phyloP scores from a whole-genome alignment of 352 stramenopile genomes.

The Globisporangium takayamanum region DNA sequence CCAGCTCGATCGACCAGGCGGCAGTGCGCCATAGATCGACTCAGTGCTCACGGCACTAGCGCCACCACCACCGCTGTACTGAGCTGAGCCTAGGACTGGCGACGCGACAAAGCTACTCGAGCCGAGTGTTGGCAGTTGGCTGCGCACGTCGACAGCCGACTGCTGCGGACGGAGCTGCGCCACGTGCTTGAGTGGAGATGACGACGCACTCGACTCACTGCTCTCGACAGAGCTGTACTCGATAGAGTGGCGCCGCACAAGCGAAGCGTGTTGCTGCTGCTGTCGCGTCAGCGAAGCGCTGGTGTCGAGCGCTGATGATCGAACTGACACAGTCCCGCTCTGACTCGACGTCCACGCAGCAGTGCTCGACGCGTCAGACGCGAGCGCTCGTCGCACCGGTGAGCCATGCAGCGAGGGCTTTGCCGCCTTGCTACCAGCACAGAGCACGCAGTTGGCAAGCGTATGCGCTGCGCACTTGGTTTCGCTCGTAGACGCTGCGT shows the following conservation, averaged over 20 bases:
- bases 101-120: not conserved
- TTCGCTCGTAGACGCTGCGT: not conserved
- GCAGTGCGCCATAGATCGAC: not conserved
- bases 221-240: constrained; percentile 1
- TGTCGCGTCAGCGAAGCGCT: not conserved
- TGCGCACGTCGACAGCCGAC: constrained; percentile 4
- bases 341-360: constrained; percentile 2
- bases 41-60: not conserved
- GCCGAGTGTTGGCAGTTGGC: not conserved
- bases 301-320: not conserved
- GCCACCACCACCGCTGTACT: too few species aligned
- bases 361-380: not conserved
- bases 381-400: too few species aligned
- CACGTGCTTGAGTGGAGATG: not conserved
- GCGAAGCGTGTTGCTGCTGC: not conserved
- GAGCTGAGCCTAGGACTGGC: too few species aligned
- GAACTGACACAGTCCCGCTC: not conserved
- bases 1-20: not conserved
- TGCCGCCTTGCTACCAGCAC: constrained; percentile 29
- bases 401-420: not conserved
- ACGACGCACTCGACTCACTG: not conserved
- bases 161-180: constrained; percentile 4
- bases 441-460: constrained; percentile 71
- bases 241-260: constrained; percentile 7
- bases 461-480: constrained; percentile 45